A percentile compares a stretch with the other conserved stretches of the same genome.
Conservation (phyloP, 2,329 filamentous ascomycete species). For the Cladobotryum mycophilum region DNA sequence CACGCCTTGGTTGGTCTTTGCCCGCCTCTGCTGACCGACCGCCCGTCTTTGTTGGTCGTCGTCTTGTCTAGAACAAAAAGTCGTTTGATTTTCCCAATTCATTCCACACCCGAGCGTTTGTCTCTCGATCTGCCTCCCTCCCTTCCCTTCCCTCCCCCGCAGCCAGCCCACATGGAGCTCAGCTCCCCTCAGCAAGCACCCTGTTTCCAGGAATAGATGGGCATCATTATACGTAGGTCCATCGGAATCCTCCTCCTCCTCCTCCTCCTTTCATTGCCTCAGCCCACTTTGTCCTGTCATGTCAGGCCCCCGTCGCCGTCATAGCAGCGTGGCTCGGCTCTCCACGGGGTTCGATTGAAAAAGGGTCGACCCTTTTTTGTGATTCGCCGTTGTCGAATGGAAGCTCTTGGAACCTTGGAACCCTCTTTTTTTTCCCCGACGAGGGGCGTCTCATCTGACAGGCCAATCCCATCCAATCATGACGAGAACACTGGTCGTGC, state of each 20-base stretch:
- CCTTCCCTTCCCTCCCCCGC: neutral
- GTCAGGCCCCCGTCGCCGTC: neutral
- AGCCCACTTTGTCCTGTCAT: neutral
- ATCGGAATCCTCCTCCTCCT: neutral
- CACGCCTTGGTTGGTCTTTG: neutral
- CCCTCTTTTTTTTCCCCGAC: neutral
- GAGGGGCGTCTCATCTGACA: slow-evolving; percentile 10
- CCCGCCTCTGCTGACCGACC: neutral
- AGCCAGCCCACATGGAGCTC: neutral
- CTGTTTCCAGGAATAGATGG: neutral
- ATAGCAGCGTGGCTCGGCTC: slow-evolving; percentile 10
- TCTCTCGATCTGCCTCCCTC: too few relatives aligned
- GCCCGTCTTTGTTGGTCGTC: neutral
- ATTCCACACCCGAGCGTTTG: neutral
- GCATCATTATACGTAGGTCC: neutral
- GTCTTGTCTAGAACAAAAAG: neutral
- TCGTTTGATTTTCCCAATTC: neutral
- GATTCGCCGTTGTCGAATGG: slow-evolving; percentile 11
- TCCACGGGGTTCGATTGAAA: slow-evolving; percentile 8
- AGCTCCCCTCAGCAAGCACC: neutral
- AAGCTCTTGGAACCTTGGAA: slow-evolving; percentile 12
- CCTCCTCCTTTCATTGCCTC: neutral
- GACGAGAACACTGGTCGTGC: neutral
- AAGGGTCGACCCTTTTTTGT: slow-evolving; percentile 5
- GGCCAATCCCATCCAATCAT: slow-evolving; percentile 11